Percentiles rank a stretch among this genome's conserved stretches.
Conservation (phyloP, 2,329 filamentous ascomycete species). For the Cryphonectria japonica region DNA sequence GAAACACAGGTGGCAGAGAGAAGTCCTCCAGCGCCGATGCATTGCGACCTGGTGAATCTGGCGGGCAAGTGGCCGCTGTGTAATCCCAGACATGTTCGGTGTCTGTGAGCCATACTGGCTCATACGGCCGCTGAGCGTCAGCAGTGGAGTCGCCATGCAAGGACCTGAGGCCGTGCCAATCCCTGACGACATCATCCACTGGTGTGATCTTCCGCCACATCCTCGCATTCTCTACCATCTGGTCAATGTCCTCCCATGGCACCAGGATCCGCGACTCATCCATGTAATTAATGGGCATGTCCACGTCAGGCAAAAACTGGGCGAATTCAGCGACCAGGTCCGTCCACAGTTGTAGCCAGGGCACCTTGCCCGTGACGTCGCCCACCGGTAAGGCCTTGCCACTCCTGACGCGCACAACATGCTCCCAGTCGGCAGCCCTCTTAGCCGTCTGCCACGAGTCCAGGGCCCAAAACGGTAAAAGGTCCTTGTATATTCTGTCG, state of each 20-base stretch:
- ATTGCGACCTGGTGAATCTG: constrained; percentile 53
- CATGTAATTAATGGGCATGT: constrained; percentile 68
- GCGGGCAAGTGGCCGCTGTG: constrained; percentile 59
- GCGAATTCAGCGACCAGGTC: constrained; percentile 56
- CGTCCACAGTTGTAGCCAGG: constrained; percentile 54
- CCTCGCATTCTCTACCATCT: constrained; percentile 53
- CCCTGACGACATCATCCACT: constrained; percentile 47
- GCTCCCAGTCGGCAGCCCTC: constrained; percentile 48
- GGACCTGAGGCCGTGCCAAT: constrained; percentile 46
- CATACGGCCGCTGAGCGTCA: constrained; percentile 38
- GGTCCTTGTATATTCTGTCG: constrained; percentile 58
- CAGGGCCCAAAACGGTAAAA: constrained; percentile 59
- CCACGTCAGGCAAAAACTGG: constrained; percentile 62
- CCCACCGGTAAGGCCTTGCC: constrained; percentile 47
- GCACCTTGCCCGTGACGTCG: constrained; percentile 45
- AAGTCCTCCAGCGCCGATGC: constrained; percentile 45
- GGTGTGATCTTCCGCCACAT: constrained; percentile 47
- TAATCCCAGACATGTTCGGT: constrained; percentile 61
- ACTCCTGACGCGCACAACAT: constrained; percentile 52
- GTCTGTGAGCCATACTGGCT: constrained; percentile 53
- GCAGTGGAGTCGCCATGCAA: constrained; percentile 39
- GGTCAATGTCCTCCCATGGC: constrained; percentile 59
- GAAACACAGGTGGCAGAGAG: constrained; percentile 29
- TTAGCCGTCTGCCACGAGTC: constrained; percentile 40
- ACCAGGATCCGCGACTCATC: constrained; percentile 67